A percentile compares a stretch with the other conserved stretches of the same genome.
phyloP scores from a whole-genome alignment of 768 basidiomycete genomes.

The Lyophyllum decastes region DNA sequence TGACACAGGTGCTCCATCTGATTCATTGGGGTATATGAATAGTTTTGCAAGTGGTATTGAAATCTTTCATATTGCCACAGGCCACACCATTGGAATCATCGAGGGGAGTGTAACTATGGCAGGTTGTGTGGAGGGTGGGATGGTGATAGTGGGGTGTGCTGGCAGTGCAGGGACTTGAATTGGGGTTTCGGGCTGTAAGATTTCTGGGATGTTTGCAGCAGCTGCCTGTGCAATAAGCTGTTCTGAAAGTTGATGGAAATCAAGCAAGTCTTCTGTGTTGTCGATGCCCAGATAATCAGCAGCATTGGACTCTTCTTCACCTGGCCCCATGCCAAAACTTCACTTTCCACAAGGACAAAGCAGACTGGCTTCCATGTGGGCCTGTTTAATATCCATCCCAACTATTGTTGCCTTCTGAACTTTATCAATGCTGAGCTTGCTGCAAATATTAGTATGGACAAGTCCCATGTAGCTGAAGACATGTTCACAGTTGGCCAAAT shows the following conservation, averaged over 20 bases:
- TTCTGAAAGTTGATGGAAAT: not conserved
- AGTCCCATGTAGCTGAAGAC: constrained; percentile 29
- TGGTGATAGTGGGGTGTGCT: not conserved
- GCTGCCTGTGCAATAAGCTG: not conserved
- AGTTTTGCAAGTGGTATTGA: not conserved
- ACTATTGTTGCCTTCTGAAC: constrained; percentile 20
- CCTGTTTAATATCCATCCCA: constrained; percentile 20
- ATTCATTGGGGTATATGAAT: not conserved
- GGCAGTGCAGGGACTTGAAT: too few relatives aligned
- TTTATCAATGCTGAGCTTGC: constrained; percentile 19
- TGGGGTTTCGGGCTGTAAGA: too few relatives aligned
- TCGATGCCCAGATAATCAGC: not conserved
- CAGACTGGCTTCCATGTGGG: constrained; percentile 8
- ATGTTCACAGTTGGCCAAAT: constrained; percentile 30
- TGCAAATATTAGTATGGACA: constrained; percentile 21
- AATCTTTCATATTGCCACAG: not conserved
- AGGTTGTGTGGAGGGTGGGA: not conserved
- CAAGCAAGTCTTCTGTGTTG: not conserved
- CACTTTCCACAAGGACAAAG: not conserved
- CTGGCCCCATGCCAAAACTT: not conserved
- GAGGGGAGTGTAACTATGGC: too few relatives aligned
- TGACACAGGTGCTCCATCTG: too few relatives aligned
- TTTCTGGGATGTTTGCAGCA: not conserved
- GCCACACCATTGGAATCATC: not conserved
- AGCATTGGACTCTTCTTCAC: not conserved